Conservation (phyloP, 768 basidiomycete species). For the button mushroom (Agaricus bisporus) region DNA sequence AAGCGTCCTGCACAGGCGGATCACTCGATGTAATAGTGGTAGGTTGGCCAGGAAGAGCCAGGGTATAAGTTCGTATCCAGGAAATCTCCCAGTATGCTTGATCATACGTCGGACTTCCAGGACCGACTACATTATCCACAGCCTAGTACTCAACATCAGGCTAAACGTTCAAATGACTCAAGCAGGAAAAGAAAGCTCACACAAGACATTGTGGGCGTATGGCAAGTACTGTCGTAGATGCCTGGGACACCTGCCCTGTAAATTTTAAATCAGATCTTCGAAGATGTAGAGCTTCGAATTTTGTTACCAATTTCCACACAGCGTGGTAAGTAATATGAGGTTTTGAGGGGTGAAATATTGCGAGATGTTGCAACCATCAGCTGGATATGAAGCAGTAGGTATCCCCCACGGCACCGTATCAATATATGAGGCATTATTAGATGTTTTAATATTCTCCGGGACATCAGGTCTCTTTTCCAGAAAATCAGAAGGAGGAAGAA, state of each 20-base stretch:
- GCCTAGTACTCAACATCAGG: conserved; percentile 12
- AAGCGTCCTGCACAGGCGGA: neutral
- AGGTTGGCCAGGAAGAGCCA: conserved; percentile 10
- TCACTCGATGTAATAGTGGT: neutral
- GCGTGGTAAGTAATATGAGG: conserved; percentile 63
- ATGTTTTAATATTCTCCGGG: conserved; percentile 28
- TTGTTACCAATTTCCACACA: conserved; percentile 45
- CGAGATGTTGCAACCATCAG: conserved; percentile 44
- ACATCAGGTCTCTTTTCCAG: conserved; percentile 33
- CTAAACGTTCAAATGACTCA: neutral
- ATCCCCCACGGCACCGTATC: conserved; percentile 44
- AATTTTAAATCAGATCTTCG: neutral
- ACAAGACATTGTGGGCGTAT: conserved; percentile 29
- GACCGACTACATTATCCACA: conserved; percentile 41
- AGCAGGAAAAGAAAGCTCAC: conserved; percentile 20
- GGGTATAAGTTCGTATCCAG: conserved; percentile 52
- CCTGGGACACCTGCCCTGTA: conserved; percentile 37
- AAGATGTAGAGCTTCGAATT: too few species aligned
- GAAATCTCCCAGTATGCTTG: conserved; percentile 56
- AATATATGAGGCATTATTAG: conserved; percentile 29
- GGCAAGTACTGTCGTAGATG: conserved; percentile 38
- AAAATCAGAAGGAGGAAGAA: neutral
- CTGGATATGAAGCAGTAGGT: conserved; percentile 62
- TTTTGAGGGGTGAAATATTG: conserved; percentile 58
- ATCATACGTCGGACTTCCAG: conserved; percentile 36